Evolutionary conservation across 2,329 filamentous ascomycete genomes (phyloP).

Genomic region (Bretziella fagacearum): DNA sequence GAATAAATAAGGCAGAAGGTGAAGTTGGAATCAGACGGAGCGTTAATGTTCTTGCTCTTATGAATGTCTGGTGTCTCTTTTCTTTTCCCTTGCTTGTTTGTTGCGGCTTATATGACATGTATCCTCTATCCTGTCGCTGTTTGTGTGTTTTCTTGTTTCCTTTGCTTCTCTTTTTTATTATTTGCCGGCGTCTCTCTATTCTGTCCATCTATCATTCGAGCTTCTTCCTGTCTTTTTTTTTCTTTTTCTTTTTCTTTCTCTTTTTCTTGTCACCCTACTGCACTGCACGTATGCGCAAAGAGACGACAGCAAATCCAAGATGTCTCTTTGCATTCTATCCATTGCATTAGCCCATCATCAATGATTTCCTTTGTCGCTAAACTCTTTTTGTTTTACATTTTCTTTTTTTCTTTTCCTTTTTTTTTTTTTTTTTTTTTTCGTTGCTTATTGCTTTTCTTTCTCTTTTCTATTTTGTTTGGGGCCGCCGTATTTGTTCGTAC

Average conservation of each 20-base stretch:
- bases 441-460: conserved; percentile 7
- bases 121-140: background rate
- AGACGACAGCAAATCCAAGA: background rate
- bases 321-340: background rate
- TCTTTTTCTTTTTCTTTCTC: no score
- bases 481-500: background rate
- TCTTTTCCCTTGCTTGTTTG: conserved; percentile 11
- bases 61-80: conserved; percentile 12
- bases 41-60: conserved; percentile 5
- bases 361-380: conserved; percentile 3
- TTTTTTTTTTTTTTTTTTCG: background rate
- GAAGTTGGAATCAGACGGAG: background rate
- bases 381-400: conserved; percentile 4
- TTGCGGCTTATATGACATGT: background rate
- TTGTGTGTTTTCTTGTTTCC: conserved; percentile 1
- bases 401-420: conserved; percentile 1
- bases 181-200: background rate
- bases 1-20: background rate
- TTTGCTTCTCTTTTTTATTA: conserved; percentile 1
- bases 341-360: background rate
- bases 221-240: background rate
- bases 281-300: no score
- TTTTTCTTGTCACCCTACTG: background rate
- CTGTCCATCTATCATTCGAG: no score
- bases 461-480: conserved; percentile 2